Base-by-base conservation (phyloP, 192 early-diverging fungal genomes). In the Rhizophlyctis rosea region DNA sequence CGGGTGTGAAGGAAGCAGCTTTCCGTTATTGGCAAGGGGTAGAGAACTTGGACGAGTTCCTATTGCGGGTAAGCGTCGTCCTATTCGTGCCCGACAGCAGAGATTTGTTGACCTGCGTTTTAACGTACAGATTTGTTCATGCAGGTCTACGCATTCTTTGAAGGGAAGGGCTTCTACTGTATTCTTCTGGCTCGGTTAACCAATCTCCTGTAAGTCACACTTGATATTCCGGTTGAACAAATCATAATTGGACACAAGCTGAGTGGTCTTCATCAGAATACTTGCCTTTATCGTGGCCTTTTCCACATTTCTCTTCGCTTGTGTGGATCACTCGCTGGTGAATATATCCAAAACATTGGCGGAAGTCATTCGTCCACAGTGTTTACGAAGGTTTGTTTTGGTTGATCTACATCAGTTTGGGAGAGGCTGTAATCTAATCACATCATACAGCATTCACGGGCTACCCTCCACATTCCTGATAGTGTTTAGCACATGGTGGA, bases 211-310 rank as follows among this genome's bases (percentile, higher is more conserved):
- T 88, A 79, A 78, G 85, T 84, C 3, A 34, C 33, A 7, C 27
- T 72, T 56, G 54, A 35, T 34, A 50, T 39, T 28, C 21, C 27
- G 29, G n/a, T n/a, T 39, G 4, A 39, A n/a, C 51, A 53, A 29
- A 11, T 1, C 29, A 50, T 34, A 31, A n/a, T 30, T 27, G 57
- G 21, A 11, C 34, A 21, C 14, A 51, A 34, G 28, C n/a, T n/a
- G 18, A 44, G 18, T 23, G 44, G 34, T 29, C 32, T 44, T 74
- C 27, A 16, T 27, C 39, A 92, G 91, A 18, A 91, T 86, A 16
- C 78, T 93, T 49, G 90, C 83, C 4, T 96, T 98, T 76, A 88
- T 95, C 24, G 85, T 98, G 24, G 69, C 67, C 50, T 93, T 99
- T 66, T 86, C 91, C 25, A 90, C 87, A 0, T 99, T 98, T 75